Conservation (phyloP, 169 alveolate species). For the Toxoplasma gondii region DNA sequence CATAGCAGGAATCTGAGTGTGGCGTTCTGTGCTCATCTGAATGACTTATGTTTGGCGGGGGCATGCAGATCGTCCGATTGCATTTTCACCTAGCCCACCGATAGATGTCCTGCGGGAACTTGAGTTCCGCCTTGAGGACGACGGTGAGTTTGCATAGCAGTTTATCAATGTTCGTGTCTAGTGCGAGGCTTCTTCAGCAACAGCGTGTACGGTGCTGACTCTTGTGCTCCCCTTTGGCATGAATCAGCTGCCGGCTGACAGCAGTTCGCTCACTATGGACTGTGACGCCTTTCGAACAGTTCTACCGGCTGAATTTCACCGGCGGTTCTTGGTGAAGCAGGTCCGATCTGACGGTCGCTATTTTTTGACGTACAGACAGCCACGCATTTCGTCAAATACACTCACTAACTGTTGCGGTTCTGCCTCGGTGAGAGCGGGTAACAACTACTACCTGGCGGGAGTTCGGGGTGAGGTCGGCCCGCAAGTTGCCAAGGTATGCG, state of each 20-base stretch:
- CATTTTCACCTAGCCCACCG: too few relatives aligned
- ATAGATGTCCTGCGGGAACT: too few relatives aligned
- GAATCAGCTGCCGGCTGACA: not conserved
- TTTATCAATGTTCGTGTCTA: not conserved
- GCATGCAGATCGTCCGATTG: too few relatives aligned
- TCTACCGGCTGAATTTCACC: slow-evolving; percentile 30
- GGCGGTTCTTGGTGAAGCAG: not conserved
- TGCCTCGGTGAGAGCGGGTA: slow-evolving; percentile 16
- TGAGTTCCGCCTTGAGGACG: not conserved
- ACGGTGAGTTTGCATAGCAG: not conserved
- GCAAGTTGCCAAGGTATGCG: not conserved
- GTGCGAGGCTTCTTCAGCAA: not conserved
- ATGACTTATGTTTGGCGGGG: too few relatives aligned
- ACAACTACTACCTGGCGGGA: slow-evolving; percentile 25
- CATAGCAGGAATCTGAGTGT: too few relatives aligned
- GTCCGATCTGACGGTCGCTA: slow-evolving; percentile 43
- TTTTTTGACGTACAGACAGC: slow-evolving; percentile 6
- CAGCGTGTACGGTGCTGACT: not conserved
- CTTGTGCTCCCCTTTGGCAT: not conserved
- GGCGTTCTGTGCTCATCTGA: too few relatives aligned
- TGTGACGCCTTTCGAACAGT: not conserved
- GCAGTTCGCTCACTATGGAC: not conserved
- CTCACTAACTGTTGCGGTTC: slow-evolving; percentile 40
- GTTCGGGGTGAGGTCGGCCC: slow-evolving; percentile 2
- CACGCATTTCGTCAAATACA: not conserved